phyloP scores from a whole-genome alignment of 2,329 filamentous ascomycete species.

The Hypoxylon sp. region DNA sequence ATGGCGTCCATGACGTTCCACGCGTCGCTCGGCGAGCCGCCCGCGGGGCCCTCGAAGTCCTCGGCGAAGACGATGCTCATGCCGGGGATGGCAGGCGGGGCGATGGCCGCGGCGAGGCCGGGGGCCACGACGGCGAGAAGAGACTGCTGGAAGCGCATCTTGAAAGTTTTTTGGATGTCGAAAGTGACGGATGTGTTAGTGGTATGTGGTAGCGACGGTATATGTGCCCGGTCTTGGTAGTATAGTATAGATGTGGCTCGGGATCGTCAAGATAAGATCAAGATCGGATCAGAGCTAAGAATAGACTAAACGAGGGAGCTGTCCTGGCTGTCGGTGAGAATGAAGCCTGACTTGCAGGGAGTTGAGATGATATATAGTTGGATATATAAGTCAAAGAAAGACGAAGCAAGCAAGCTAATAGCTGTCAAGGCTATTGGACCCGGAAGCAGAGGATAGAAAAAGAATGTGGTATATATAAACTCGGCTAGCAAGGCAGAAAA shows the following conservation, averaged over 20 bases:
- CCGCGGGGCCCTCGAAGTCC: constrained; percentile 42
- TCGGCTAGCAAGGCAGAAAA: constrained; percentile 41
- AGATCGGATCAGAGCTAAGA: constrained; percentile 14
- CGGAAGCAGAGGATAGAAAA: constrained; percentile 28
- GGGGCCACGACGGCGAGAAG: constrained; percentile 40
- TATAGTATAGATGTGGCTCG: constrained; percentile 20
- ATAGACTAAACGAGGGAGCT: constrained; percentile 17
- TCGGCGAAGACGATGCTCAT: constrained; percentile 43
- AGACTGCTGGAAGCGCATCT: constrained; percentile 43
- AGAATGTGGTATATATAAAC: constrained; percentile 41
- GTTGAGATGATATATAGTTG: no score
- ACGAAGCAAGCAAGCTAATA: constrained; percentile 33
- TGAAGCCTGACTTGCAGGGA: constrained; percentile 42
- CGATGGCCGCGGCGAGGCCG: constrained; percentile 41
- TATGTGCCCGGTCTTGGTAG: constrained; percentile 8
- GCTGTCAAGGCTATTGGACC: constrained; percentile 24
- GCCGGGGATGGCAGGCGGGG: constrained; percentile 40
- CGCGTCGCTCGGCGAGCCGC: constrained; percentile 32
- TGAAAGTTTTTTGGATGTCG: constrained; percentile 26
- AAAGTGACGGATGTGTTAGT: constrained; percentile 1
- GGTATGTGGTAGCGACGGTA: constrained; percentile 25
- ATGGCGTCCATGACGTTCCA: constrained; percentile 48
- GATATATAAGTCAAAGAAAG: constrained; percentile 38
- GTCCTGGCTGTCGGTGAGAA: constrained; percentile 30
- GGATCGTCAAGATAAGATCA: constrained; percentile 25